phyloP scores from a whole-genome alignment of 2,329 filamentous ascomycete species.

The Sarocladium brachiariae region DNA sequence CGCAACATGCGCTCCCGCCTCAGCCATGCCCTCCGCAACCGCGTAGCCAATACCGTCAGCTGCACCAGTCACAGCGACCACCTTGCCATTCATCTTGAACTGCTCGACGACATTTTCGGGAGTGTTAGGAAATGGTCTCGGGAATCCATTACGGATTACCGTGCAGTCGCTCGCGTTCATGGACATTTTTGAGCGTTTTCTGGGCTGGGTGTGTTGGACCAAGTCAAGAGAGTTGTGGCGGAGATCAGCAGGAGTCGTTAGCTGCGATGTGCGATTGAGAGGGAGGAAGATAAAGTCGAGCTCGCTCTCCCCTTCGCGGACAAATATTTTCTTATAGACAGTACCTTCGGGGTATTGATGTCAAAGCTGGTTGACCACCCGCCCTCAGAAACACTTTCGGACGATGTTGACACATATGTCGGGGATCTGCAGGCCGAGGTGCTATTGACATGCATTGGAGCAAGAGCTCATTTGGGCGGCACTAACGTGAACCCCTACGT shows the following conservation, averaged over 20 bases:
- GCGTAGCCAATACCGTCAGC: constrained; percentile 38
- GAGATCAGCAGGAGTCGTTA: constrained; percentile 10
- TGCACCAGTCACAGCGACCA: constrained; percentile 37
- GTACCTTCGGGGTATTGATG: too few relatives aligned
- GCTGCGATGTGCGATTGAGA: too few relatives aligned
- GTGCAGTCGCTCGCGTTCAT: too few relatives aligned
- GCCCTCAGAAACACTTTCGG: background rate
- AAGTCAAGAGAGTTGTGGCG: constrained; percentile 13
- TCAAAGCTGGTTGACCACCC: too few relatives aligned
- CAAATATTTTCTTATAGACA: too few relatives aligned
- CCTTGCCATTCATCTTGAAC: constrained; percentile 32
- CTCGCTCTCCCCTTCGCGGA: too few relatives aligned
- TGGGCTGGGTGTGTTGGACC: constrained; percentile 1
- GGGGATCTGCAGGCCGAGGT: too few relatives aligned
- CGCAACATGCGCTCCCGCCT: constrained; percentile 34
- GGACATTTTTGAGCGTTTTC: too few relatives aligned
- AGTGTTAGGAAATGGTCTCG: background rate
- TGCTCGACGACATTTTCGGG: constrained; percentile 37
- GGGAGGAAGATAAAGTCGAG: too few relatives aligned
- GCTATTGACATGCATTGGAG: constrained; percentile 3
- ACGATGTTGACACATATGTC: too few relatives aligned
- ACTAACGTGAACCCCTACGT: too few relatives aligned
- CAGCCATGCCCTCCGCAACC: constrained; percentile 38
- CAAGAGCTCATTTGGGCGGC: too few relatives aligned
- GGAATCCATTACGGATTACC: background rate